phyloP scores from a whole-genome alignment of 2,329 filamentous ascomycete genomes.

The Hymenoscyphus fraxineus region DNA sequence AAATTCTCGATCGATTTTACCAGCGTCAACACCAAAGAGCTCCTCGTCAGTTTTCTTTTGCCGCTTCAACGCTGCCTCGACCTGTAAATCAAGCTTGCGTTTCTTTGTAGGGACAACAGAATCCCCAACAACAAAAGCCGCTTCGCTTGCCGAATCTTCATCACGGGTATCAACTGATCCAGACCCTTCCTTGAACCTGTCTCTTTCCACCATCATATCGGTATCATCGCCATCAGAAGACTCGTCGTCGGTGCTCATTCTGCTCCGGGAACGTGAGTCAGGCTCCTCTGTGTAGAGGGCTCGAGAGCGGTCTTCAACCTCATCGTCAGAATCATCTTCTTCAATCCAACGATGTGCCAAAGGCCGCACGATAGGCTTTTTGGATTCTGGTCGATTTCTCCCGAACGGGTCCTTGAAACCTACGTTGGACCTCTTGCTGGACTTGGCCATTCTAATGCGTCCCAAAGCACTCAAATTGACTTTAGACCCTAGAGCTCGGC shows the following conservation, averaged over 20 bases:
- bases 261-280: constrained; percentile 77
- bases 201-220: constrained; percentile 20
- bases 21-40: constrained; percentile 63
- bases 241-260: constrained; percentile 60
- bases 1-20: constrained; percentile 49
- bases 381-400: constrained; percentile 52
- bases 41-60: constrained; percentile 79
- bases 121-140: constrained; percentile 64
- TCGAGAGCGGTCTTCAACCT: constrained; percentile 60
- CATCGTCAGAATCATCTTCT: constrained; percentile 83
- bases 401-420: constrained; percentile 67
- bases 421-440: constrained; percentile 50
- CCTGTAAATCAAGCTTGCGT: constrained; percentile 68
- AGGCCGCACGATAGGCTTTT: constrained; percentile 65
- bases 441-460: constrained; percentile 68
- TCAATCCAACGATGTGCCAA: constrained; percentile 77
- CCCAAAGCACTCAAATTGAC: constrained; percentile 62
- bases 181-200: constrained; percentile 21
- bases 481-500: constrained; percentile 44
- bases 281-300: constrained; percentile 78
- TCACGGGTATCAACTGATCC: constrained; percentile 46
- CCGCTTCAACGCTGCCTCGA: constrained; percentile 69
- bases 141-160: constrained; percentile 68
- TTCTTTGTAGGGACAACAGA: constrained; percentile 55
- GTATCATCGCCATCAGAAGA: constrained; percentile 34